phyloP scores from a whole-genome alignment of 2,329 filamentous ascomycete genomes.

The Cercospora sp. region DNA sequence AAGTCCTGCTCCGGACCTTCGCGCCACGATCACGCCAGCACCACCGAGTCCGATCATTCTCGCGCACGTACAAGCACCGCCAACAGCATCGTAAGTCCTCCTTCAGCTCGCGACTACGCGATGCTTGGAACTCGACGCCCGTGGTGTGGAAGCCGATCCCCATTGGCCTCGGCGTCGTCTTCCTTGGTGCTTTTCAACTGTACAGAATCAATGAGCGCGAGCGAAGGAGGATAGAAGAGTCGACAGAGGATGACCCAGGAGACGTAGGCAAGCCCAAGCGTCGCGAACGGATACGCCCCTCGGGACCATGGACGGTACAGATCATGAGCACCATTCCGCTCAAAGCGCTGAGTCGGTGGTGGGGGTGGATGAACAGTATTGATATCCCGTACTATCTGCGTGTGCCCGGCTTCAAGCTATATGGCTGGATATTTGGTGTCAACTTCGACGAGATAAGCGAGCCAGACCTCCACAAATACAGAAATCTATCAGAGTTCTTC shows the following conservation, averaged over 20 bases:
- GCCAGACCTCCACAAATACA: conserved; percentile 82
- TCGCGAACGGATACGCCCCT: conserved; percentile 69
- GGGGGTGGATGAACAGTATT: conserved; percentile 90
- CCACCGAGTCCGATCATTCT: conserved; percentile 22
- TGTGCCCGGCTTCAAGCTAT: conserved; percentile 86
- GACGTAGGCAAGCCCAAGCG: conserved; percentile 49
- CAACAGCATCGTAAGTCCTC: conserved; percentile 39
- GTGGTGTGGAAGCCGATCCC: conserved; percentile 91
- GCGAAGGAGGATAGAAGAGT: conserved; percentile 47
- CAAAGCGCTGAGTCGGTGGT: conserved; percentile 84
- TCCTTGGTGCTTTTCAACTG: conserved; percentile 79
- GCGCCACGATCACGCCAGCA: conserved; percentile 8
- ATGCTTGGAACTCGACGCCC: conserved; percentile 63
- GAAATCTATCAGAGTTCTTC: conserved; percentile 95
- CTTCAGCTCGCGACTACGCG: conserved; percentile 59
- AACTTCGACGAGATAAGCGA: conserved; percentile 85
- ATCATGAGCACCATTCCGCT: conserved; percentile 91
- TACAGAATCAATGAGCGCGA: conserved; percentile 68
- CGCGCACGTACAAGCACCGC: conserved; percentile 22
- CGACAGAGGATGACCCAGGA: conserved; percentile 39
- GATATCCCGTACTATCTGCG: conserved; percentile 85
- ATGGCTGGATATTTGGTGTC: conserved; percentile 89
- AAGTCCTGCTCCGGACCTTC: conserved; percentile 14
- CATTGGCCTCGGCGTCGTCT: conserved; percentile 78
- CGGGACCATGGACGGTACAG: conserved; percentile 89